phyloP scores from a whole-genome alignment of 2,329 filamentous ascomycete species.

The Dissoconium aciculare region DNA sequence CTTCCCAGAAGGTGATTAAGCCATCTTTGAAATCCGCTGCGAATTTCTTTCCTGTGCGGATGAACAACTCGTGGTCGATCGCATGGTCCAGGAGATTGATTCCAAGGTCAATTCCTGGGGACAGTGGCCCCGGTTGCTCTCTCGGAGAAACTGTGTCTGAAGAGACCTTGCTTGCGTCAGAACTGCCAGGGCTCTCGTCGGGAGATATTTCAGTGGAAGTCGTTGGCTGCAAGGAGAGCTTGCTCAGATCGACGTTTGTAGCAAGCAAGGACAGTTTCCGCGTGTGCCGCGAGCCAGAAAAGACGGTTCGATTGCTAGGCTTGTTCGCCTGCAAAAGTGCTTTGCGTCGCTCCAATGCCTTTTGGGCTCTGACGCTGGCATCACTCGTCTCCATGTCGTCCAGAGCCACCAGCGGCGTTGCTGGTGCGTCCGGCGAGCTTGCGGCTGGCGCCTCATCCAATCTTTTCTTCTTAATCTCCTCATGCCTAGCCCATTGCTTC shows the following conservation, averaged over 20 bases:
- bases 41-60: slow-evolving; percentile 55
- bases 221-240: slow-evolving; percentile 1
- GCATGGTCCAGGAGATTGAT: slow-evolving; percentile 23
- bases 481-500: slow-evolving; percentile 65
- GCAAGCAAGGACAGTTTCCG: slow-evolving; percentile 70
- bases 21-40: slow-evolving; percentile 81
- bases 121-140: too few species aligned
- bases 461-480: slow-evolving; percentile 58
- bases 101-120: slow-evolving; percentile 12
- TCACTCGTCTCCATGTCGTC: slow-evolving; percentile 29
- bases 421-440: too few species aligned
- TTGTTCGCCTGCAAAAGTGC: slow-evolving; percentile 41
- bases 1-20: slow-evolving; percentile 87
- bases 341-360: slow-evolving; percentile 60
- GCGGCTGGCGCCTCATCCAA: slow-evolving; percentile 39
- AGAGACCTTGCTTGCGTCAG: slow-evolving; percentile 1
- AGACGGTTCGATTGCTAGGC: slow-evolving; percentile 39
- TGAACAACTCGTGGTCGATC: slow-evolving; percentile 36
- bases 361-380: slow-evolving; percentile 32
- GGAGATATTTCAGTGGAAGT: slow-evolving; percentile 10
- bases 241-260: slow-evolving; percentile 27
- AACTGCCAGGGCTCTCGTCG: slow-evolving; percentile 12
- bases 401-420: slow-evolving; percentile 9
- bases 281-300: slow-evolving; percentile 48
- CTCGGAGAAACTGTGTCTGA: slow-evolving; percentile 21